Percentiles rank a stretch among this genome's conserved stretches.
phyloP scores from a whole-genome alignment of 257 asterid species.

The Penstemon newberryi region DNA sequence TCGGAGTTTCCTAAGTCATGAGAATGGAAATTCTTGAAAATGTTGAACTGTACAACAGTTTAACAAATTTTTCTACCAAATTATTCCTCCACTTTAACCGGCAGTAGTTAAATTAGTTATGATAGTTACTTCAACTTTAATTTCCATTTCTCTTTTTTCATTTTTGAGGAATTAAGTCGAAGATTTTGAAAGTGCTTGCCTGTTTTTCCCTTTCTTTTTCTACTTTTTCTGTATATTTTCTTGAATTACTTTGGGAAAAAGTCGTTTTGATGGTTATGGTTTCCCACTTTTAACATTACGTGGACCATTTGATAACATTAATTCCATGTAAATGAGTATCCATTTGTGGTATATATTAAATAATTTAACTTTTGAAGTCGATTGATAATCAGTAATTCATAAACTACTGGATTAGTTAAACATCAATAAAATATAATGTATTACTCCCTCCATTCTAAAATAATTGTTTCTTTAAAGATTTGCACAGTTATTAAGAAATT shows the following conservation, averaged over 20 bases:
- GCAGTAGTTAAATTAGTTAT: slow-evolving; percentile 26
- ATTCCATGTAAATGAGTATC: too few species aligned
- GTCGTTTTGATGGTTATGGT: background rate
- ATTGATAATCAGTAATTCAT: too few species aligned
- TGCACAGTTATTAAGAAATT: too few species aligned
- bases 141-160: background rate
- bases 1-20: slow-evolving; percentile 48
- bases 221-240: background rate
- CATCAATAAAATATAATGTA: too few species aligned
- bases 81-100: slow-evolving; percentile 21
- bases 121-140: slow-evolving; percentile 1
- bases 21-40: background rate
- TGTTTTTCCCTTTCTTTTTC: background rate
- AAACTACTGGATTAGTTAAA: too few species aligned
- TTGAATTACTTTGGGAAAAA: background rate
- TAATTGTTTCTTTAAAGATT: too few species aligned
- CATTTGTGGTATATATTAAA: too few species aligned
- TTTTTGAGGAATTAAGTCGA: slow-evolving; percentile 2
- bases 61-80: background rate
- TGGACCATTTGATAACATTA: too few species aligned
- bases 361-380: too few species aligned
- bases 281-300: background rate
- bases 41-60: background rate
- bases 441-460: too few species aligned
- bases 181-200: slow-evolving; percentile 1